Percentiles rank a stretch among this genome's conserved stretches.
Evolutionary conservation across 805 yeast genomes (phyloP).

Genomic region (Kluyveromyces wickerhamii): DNA sequence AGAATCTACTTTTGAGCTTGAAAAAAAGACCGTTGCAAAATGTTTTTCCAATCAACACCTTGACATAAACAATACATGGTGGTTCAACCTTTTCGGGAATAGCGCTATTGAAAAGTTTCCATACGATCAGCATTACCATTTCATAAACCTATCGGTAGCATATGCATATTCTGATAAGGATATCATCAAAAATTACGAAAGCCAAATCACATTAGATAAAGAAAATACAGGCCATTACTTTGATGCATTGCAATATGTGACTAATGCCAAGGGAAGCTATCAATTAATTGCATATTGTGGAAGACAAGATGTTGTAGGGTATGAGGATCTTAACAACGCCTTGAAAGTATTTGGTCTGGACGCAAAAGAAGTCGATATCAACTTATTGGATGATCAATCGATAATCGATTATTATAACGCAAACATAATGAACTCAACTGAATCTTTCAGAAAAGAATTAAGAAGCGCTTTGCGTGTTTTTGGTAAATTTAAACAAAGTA

Average conservation of each 20-base stretch:
- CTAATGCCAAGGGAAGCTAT: constrained; percentile 41
- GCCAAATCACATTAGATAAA: constrained; percentile 37
- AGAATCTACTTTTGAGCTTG: constrained; percentile 8
- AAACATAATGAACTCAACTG: constrained; percentile 14
- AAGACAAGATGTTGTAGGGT: constrained; percentile 46
- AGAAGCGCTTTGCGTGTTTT: constrained; percentile 35
- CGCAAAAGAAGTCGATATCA: constrained; percentile 17
- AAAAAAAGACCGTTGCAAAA: constrained; percentile 14
- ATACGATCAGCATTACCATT: constrained; percentile 26
- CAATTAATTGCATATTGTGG: constrained; percentile 41
- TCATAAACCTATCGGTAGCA: constrained; percentile 40
- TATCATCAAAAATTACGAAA: constrained; percentile 41
- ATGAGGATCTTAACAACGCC: constrained; percentile 38
- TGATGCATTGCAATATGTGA: constrained; percentile 47
- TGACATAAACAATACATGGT: constrained; percentile 18
- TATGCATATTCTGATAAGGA: constrained; percentile 43
- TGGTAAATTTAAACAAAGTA: constrained; percentile 34
- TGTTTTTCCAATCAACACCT: constrained; percentile 26
- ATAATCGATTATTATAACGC: constrained; percentile 29
- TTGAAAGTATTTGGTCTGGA: constrained; percentile 30
- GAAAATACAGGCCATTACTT: constrained; percentile 41
- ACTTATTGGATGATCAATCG: constrained; percentile 22
- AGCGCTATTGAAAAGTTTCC: constrained; percentile 8
- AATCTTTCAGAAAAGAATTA: constrained; percentile 20
- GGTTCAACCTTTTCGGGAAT: constrained; percentile 25